phyloP scores from a whole-genome alignment of 192 early-diverging fungal genomes.

The Diversispora eburnea region DNA sequence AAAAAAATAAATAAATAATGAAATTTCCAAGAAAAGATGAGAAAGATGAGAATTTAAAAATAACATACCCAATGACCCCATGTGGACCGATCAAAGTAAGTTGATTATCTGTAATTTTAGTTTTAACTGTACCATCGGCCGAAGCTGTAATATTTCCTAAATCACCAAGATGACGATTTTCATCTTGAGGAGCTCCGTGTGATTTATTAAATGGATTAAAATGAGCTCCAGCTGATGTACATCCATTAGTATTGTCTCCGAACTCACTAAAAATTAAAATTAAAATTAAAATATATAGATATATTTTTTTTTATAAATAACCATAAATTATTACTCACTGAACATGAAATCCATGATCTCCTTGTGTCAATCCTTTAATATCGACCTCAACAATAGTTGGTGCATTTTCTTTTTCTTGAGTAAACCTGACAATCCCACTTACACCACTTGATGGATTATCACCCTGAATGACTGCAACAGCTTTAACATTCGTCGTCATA shows the following conservation, averaged over 20 bases:
- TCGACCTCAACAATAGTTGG: conserved; percentile 54
- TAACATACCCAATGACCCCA: conserved; percentile 68
- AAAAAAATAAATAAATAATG: neutral
- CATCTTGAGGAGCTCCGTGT: conserved; percentile 74
- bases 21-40: neutral
- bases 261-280: conserved; percentile 52
- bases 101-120: conserved; percentile 56
- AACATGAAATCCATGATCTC: conserved; percentile 86
- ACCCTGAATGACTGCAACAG: neutral
- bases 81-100: conserved; percentile 73
- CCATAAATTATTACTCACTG: conserved; percentile 46
- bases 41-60: neutral
- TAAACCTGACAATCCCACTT: conserved; percentile 68
- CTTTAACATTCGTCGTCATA: neutral
- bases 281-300: no score
- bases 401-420: conserved; percentile 55
- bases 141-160: conserved; percentile 76
- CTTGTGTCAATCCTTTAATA: conserved; percentile 61
- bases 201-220: conserved; percentile 77
- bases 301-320: no score
- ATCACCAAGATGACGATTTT: conserved; percentile 81
- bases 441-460: conserved; percentile 30
- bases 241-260: conserved; percentile 77
- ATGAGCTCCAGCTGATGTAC: conserved; percentile 79
- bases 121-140: conserved; percentile 52